Base-by-base conservation (phyloP, 1,284 basidiomycete genomes). In the Amylostereum chailletii region DNA sequence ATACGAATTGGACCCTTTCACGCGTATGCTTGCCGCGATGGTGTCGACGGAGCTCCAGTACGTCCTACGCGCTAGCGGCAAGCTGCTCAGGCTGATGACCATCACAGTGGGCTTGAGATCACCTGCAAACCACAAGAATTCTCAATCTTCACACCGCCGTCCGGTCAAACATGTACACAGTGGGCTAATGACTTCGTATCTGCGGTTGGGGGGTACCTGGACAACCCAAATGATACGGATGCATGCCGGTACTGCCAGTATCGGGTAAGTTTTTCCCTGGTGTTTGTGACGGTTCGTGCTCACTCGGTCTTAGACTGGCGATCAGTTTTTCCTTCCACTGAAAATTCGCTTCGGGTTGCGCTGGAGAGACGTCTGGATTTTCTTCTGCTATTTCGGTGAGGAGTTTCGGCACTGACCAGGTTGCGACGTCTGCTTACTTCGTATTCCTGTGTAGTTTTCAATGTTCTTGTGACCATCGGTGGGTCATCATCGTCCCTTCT, bases 1-100 rank as follows among this genome's bases (percentile, higher is more conserved):
- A 40, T 90, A 89, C 64, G 69, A 81, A 53, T 65, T 88, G 5
- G 71, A 72, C 38, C 82, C 82, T 0, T 91, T 82, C 67, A 90
- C 86, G 2, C 77, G 86, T 34, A 74, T 81, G n/a, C 66, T 92
- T 38, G 74, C 79, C 2, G 74, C 88, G 9, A 83, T 94, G 70
- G 68, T 92, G 48, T 77, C 86, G 1, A 90, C 86, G 9, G 90
- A 89, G 59, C 72, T 97, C 30, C 79, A 90, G 79, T 82, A 62
- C 36, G 76, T 62, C 26, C 29, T 27, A 9, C 27, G 30, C 30
- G 40, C 36, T 33, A 11, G 44, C 45, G 33, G 6, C 10, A 32
- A 11, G 30, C 11, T 38, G 5, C 39, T 37, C 33, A 38, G 27
- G 44, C 51, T 62, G 47, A 56, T 43, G 5, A 32, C 38, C 5